Conservation (phyloP, 2,329 filamentous ascomycete species). For the Colletotrichum tofieldiae region DNA sequence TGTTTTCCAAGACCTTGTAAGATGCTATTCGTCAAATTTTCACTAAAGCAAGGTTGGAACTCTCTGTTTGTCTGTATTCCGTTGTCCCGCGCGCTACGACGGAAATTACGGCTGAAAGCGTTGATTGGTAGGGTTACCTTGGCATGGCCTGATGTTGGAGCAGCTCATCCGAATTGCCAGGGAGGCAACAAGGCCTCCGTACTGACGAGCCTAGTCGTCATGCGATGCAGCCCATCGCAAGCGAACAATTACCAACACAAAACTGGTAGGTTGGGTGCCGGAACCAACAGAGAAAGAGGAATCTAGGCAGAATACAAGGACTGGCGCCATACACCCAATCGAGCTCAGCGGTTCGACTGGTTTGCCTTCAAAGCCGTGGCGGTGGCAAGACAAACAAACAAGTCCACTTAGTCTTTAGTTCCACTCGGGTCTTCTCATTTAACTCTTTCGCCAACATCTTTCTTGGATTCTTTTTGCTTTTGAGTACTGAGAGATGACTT, state of each 20-base stretch:
- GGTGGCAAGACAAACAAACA: neutral
- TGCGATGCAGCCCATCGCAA: neutral
- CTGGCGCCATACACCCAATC: neutral
- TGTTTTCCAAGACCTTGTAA: neutral
- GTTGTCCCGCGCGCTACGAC: slow-evolving; percentile 18
- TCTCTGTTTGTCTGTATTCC: neutral
- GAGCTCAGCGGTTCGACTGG: neutral
- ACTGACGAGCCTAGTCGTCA: too few species aligned
- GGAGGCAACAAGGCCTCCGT: neutral
- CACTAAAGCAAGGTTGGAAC: slow-evolving; percentile 3
- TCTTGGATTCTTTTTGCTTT: neutral
- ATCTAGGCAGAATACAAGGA: neutral
- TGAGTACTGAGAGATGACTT: neutral
- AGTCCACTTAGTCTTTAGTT: neutral
- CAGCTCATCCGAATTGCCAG: neutral
- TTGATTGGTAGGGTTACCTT: neutral
- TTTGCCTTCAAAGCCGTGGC: neutral
- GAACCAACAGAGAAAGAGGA: neutral
- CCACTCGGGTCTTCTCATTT: neutral
- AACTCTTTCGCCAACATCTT: neutral
- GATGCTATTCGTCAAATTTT: neutral
- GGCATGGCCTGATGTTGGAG: neutral
- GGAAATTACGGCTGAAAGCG: neutral
- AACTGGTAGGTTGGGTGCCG: too few species aligned
- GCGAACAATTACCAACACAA: too few species aligned